Evolutionary conservation across 2,329 filamentous ascomycete species (phyloP).

Genomic region (Ophiostoma australiae): DNA sequence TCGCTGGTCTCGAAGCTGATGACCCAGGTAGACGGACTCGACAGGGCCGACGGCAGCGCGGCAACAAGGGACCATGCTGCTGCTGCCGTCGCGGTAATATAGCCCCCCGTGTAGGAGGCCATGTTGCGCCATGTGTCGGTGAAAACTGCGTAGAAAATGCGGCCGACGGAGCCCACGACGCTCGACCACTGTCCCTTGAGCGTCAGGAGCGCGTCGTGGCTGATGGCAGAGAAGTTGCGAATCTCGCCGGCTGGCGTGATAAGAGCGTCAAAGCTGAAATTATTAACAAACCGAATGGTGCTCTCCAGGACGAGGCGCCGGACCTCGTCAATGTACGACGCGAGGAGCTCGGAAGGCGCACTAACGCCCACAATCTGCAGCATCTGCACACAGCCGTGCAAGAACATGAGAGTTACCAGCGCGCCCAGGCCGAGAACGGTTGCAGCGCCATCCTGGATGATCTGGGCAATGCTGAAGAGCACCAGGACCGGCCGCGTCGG

Average conservation of each 20-base stretch:
- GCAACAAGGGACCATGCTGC: slow-evolving; percentile 31
- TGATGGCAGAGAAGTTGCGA: slow-evolving; percentile 70
- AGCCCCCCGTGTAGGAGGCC: slow-evolving; percentile 24
- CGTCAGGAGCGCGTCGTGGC: slow-evolving; percentile 62
- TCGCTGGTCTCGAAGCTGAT: slow-evolving; percentile 50
- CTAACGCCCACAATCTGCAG: slow-evolving; percentile 34
- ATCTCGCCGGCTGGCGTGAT: slow-evolving; percentile 56
- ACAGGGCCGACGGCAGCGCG: slow-evolving; percentile 36
- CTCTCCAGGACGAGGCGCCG: slow-evolving; percentile 43
- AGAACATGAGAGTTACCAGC: slow-evolving; percentile 34
- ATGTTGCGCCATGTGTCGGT: slow-evolving; percentile 35
- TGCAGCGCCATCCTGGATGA: slow-evolving; percentile 71
- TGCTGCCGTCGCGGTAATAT: slow-evolving; percentile 27
- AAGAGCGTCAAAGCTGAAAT: slow-evolving; percentile 48
- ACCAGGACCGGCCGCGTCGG: slow-evolving; percentile 72
- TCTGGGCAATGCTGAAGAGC: slow-evolving; percentile 67
- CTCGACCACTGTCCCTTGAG: slow-evolving; percentile 52
- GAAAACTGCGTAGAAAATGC: slow-evolving; percentile 42
- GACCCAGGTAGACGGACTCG: slow-evolving; percentile 53
- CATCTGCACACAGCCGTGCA: slow-evolving; percentile 29
- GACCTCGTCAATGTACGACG: slow-evolving; percentile 31
- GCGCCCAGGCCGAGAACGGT: slow-evolving; percentile 55
- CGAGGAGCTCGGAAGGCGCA: slow-evolving; percentile 22
- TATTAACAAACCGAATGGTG: slow-evolving; percentile 46
- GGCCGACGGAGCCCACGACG: slow-evolving; percentile 39